Conservation (phyloP, 2,329 filamentous ascomycete species). For the Coniochaeta hoffmannii region DNA sequence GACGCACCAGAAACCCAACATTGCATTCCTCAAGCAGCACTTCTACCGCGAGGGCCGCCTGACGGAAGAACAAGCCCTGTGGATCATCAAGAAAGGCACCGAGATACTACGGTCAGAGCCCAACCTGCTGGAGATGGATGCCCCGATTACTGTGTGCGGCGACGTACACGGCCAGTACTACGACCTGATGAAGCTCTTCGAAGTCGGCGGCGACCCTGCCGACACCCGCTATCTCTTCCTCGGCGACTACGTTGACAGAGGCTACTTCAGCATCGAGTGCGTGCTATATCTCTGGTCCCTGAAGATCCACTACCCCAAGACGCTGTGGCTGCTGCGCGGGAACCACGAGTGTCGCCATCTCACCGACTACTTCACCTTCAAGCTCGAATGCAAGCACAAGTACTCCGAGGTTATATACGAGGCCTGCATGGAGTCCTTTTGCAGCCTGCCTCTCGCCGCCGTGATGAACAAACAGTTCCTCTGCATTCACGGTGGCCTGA, state of each 20-base stretch:
- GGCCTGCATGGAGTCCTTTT: constrained; percentile 98
- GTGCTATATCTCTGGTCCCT: constrained; percentile 95
- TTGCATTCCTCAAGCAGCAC: constrained; percentile 94
- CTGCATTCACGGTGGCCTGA: constrained; percentile 94
- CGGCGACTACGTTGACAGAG: constrained; percentile 95
- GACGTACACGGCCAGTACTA: constrained; percentile 99
- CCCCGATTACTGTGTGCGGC: constrained; percentile 95
- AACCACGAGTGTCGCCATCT: constrained; percentile 99
- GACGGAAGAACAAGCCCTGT: constrained; percentile 94
- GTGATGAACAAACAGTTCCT: constrained; percentile 99
- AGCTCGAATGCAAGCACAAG: constrained; percentile 99
- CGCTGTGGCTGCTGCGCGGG: constrained; percentile 90
- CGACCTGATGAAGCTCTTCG: constrained; percentile 98
- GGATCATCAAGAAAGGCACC: constrained; percentile 83
- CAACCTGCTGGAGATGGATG: constrained; percentile 98
- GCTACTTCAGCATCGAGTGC: constrained; percentile 99
- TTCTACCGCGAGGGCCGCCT: constrained; percentile 96
- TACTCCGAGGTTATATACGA: constrained; percentile 96
- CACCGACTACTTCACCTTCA: constrained; percentile 99
- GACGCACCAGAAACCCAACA: constrained; percentile 80
- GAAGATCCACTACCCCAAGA: constrained; percentile 99
- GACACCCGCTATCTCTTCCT: constrained; percentile 97
- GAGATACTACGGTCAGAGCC: constrained; percentile 85
- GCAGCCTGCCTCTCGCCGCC: constrained; percentile 82
- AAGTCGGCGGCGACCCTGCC: constrained; percentile 92